Conservation (phyloP, 441 rosid species). For the Arabidopsis hybrid region DNA sequence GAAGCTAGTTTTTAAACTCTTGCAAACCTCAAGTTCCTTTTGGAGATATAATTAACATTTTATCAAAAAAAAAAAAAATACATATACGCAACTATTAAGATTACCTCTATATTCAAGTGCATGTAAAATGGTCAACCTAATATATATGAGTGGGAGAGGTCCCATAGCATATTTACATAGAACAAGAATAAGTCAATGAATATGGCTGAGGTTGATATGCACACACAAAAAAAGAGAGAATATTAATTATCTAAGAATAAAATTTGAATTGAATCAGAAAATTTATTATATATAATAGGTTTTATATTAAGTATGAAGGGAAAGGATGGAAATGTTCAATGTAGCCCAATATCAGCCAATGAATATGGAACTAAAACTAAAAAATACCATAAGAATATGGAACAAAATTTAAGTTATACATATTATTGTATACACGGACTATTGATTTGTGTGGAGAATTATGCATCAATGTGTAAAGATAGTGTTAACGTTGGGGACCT, state of each 20-base stretch:
- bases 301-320: slow-evolving; percentile 11
- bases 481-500: slow-evolving; percentile 47
- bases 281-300: not conserved
- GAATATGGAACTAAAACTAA: slow-evolving; percentile 15
- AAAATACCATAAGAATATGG: slow-evolving; percentile 37
- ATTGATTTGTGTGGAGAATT: slow-evolving; percentile 45
- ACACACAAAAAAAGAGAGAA: slow-evolving; percentile 28
- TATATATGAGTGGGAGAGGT: slow-evolving; percentile 43
- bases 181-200: slow-evolving; percentile 46
- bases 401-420: slow-evolving; percentile 41
- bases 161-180: slow-evolving; percentile 44
- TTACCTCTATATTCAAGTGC: not conserved
- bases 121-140: slow-evolving; percentile 32
- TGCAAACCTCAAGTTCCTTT: too few species aligned
- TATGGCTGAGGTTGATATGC: slow-evolving; percentile 43
- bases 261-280: slow-evolving; percentile 20
- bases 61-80: too few species aligned
- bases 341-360: slow-evolving; percentile 31
- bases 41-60: too few species aligned
- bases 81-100: not conserved
- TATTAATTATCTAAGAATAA: slow-evolving; percentile 28
- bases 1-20: too few species aligned
- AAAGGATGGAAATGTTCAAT: slow-evolving; percentile 25
- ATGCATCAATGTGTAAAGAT: slow-evolving; percentile 53
- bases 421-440: slow-evolving; percentile 16